Conservation (phyloP, 768 basidiomycete genomes). For the Pulveroboletus sp. region DNA sequence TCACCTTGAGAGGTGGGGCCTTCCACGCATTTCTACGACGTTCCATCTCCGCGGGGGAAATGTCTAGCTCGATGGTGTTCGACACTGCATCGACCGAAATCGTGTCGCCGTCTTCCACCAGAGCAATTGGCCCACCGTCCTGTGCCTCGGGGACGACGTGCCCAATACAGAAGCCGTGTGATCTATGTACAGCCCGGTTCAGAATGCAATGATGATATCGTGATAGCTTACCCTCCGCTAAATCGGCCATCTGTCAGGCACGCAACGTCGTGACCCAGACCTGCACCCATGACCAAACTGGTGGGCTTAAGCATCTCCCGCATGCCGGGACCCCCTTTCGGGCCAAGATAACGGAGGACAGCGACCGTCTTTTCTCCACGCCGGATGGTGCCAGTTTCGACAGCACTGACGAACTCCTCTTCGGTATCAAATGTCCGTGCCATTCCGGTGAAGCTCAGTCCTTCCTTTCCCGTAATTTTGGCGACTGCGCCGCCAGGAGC, state of each 20-base stretch:
- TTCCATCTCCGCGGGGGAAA: slow-evolving; percentile 78
- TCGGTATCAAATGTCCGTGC: slow-evolving; percentile 93
- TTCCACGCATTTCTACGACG: slow-evolving; percentile 70
- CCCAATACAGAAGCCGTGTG: slow-evolving; percentile 95
- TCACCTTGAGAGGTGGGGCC: slow-evolving; percentile 82
- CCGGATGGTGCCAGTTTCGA: slow-evolving; percentile 85
- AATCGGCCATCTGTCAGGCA: slow-evolving; percentile 98
- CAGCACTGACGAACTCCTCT: slow-evolving; percentile 81
- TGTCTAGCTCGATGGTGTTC: slow-evolving; percentile 77
- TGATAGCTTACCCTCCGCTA: slow-evolving; percentile 84
- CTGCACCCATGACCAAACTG: slow-evolving; percentile 97
- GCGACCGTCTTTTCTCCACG: slow-evolving; percentile 96
- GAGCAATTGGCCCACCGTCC: slow-evolving; percentile 89
- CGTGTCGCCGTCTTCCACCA: slow-evolving; percentile 83
- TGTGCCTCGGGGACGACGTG: slow-evolving; percentile 97
- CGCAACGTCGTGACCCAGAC: slow-evolving; percentile 92
- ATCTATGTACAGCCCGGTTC: slow-evolving; percentile 45
- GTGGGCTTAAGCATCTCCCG: slow-evolving; percentile 99
- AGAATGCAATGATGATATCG: slow-evolving; percentile 9
- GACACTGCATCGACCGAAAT: slow-evolving; percentile 87
- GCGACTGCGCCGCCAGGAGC: slow-evolving; percentile 95
- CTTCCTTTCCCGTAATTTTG: slow-evolving; percentile 97
- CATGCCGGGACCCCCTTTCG: slow-evolving; percentile 98
- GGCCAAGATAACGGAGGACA: slow-evolving; percentile 93
- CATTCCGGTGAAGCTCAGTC: slow-evolving; percentile 83